Percentiles rank a stretch among this genome's conserved stretches.
These are phyloP conservation scores for Phytophthora rubi DNA, from an alignment of 352 stramenopile species.

Conservation along the genomic window DNA sequence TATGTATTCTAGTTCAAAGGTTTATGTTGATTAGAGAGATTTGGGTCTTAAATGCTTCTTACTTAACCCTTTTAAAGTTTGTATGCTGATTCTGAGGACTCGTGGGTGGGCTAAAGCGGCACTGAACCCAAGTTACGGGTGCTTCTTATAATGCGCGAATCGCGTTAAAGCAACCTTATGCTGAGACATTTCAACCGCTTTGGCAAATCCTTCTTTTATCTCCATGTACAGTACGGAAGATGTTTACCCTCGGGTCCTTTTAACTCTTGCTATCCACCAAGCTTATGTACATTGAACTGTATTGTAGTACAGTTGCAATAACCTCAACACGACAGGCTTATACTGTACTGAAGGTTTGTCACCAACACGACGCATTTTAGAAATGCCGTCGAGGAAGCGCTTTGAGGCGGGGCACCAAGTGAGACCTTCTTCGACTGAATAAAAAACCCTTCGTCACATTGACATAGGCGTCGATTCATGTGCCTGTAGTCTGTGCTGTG, in stretches of 20 bases:
- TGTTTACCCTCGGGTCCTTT: neutral
- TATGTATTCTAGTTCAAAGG: no score
- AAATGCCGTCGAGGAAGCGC: neutral
- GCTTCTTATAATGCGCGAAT: no score
- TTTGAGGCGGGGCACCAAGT: neutral
- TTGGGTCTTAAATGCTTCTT: neutral
- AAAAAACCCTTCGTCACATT: conserved; percentile 3
- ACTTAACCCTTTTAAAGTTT: neutral
- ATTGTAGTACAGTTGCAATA: neutral
- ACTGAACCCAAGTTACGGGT: no score
- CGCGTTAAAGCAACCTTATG: no score
- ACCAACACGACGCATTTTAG: neutral
- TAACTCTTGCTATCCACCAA: neutral
- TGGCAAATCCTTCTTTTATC: neutral
- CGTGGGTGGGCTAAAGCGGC: no score
- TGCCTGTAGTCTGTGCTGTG: neutral
- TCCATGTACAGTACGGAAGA: neutral
- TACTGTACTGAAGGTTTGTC: neutral
- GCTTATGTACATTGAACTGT: neutral
- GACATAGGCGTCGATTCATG: neutral
- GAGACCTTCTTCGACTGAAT: neutral
- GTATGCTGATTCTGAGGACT: no score
- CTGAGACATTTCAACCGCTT: no score
- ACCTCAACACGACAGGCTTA: neutral
- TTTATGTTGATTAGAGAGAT: no score